Evolutionary conservation across 352 stramenopile species (phyloP).

Genomic region (Blastocystis sp.): DNA sequence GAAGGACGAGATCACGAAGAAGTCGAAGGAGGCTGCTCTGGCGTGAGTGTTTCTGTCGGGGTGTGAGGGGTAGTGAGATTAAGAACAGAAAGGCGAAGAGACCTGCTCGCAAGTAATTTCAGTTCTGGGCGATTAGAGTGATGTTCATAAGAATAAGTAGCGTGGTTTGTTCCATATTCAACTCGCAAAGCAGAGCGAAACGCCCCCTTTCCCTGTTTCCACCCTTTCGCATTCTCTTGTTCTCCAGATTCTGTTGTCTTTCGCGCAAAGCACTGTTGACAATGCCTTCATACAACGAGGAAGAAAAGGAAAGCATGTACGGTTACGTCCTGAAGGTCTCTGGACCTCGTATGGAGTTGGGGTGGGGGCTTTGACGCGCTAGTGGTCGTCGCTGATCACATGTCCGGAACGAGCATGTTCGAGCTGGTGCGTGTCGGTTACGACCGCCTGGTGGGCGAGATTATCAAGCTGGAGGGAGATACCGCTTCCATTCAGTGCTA

Average conservation of each 20-base stretch:
- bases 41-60: not conserved
- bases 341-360: slow-evolving; percentile 79
- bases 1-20: slow-evolving; percentile 61
- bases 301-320: not conserved
- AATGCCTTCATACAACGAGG: not conserved
- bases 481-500: slow-evolving; percentile 92
- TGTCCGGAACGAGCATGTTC: slow-evolving; percentile 95
- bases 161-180: not conserved
- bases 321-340: slow-evolving; percentile 76
- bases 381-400: slow-evolving; percentile 98
- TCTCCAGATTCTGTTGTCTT: not conserved
- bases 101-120: not conserved
- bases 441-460: slow-evolving; percentile 98
- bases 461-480: slow-evolving; percentile 97
- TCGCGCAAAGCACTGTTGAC: not conserved
- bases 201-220: not conserved
- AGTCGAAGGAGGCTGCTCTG: slow-evolving; percentile 63
- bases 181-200: not conserved
- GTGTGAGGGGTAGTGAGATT: slow-evolving; percentile 39
- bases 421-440: slow-evolving; percentile 93
- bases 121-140: not conserved
- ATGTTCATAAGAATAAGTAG: not conserved
- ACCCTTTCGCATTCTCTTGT: not conserved
- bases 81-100: slow-evolving; percentile 41
- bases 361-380: slow-evolving; percentile 34